These are phyloP conservation scores for Aspergillus novofumigatus DNA, from an alignment of 2,329 filamentous ascomycete genomes.

Conservation along the genomic window DNA sequence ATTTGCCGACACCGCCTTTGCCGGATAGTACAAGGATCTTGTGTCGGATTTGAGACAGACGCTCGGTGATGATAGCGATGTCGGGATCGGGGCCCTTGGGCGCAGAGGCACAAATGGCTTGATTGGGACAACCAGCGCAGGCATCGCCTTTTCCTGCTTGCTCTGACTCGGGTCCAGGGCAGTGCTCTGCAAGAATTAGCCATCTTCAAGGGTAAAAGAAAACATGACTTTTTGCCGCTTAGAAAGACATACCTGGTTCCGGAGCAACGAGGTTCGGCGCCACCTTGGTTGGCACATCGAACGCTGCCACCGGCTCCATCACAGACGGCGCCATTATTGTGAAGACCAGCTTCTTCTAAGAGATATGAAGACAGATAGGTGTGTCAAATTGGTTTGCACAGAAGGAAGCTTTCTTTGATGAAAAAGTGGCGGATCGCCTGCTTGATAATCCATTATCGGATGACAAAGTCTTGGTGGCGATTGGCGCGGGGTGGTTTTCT, in stretches of 20 bases:
- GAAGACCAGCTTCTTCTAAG: not conserved
- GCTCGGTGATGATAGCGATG: slow-evolving; percentile 78
- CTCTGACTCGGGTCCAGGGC: slow-evolving; percentile 67
- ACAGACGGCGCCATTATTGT: slow-evolving; percentile 73
- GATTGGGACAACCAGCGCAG: slow-evolving; percentile 93
- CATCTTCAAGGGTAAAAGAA: not conserved
- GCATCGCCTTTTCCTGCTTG: slow-evolving; percentile 65
- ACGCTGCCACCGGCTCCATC: slow-evolving; percentile 67
- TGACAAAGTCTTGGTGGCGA: slow-evolving; percentile 30
- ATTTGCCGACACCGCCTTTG: slow-evolving; percentile 96
- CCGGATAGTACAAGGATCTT: slow-evolving; percentile 91
- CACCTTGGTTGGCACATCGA: slow-evolving; percentile 70
- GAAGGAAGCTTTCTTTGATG: not conserved
- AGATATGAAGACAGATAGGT: not conserved
- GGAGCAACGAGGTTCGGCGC: slow-evolving; percentile 86
- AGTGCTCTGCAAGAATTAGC: slow-evolving; percentile 62
- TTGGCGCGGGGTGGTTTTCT: slow-evolving; percentile 17
- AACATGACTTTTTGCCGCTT: not conserved
- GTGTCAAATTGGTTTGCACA: not conserved
- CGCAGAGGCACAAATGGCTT: slow-evolving; percentile 87
- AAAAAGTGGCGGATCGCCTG: slow-evolving; percentile 15
- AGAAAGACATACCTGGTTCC: slow-evolving; percentile 61
- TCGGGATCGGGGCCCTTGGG: slow-evolving; percentile 96
- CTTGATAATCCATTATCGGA: slow-evolving; percentile 29
- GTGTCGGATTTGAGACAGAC: slow-evolving; percentile 76